Evolutionary conservation across 2,329 filamentous ascomycete species (phyloP), one percentile per base, ranked within the genome.

Genomic region (Dothideomycetes sp.): DNA sequence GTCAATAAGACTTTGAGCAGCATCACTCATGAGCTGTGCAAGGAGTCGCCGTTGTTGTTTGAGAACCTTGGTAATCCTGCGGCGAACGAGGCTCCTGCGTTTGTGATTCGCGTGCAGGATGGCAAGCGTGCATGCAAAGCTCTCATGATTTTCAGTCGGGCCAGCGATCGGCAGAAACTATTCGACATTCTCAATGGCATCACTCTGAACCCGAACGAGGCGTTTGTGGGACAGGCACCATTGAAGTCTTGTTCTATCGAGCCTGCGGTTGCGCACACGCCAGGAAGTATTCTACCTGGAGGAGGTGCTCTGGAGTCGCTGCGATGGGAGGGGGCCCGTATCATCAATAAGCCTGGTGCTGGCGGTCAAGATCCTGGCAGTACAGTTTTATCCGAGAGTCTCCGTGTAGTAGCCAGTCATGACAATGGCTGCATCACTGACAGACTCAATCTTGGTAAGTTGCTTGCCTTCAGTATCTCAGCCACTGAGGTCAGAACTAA

Each of bases 361-460:
- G 55, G 63, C 9, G 72, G 76, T 14, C 64, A 72, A 30, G 76
- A 77, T 24, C 65, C 70, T 24, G 68, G 77, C 1, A 72, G 75
- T 2, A 85, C 82, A 0, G 78, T 93, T 19, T 69, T 88, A 38
- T 84, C 85, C 0, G 81, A 91, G 52, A 75, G 74, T 49, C 64
- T 94, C 45, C 76, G 86, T 19, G 70, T 93, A 14, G 72, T 93
- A 38, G 69, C 84, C 22, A 79, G 86, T 42, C 84, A 82, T 47
- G 75, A 81, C 45, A 77, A 80, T 48, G 84, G 86, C 36, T 84
- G 79, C 31, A 67, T 93, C 12, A 85, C 84, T 2, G 88, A 95
- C 60, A 76, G 87, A 29, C 70, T 94, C 53, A 94, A 94, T 49
- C 69, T 93, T 39, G 68, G 70, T 68, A 62, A 57, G 62, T 43